These are phyloP conservation scores for Exsudoporus floridanus DNA, from an alignment of 1,284 basidiomycete genomes.

Conservation along the genomic window DNA sequence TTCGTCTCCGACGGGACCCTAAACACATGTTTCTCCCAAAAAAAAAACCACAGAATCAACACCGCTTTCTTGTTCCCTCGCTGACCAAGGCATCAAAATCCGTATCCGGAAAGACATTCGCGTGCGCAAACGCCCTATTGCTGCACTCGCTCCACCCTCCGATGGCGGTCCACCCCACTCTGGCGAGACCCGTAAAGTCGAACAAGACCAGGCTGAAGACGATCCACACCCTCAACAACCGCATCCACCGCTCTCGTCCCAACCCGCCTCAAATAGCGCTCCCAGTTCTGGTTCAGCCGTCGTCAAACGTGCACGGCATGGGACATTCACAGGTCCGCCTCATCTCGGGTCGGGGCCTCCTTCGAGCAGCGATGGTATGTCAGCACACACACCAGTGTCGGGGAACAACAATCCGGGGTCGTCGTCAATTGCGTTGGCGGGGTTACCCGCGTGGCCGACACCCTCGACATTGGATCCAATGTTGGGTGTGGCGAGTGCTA, in stretches of 20 bases:
- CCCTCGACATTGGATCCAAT: conserved; percentile 33
- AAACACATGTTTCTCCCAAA: neutral
- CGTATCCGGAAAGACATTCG: conserved; percentile 88
- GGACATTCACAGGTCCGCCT: conserved; percentile 27
- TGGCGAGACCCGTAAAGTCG: conserved; percentile 23
- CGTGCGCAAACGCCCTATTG: conserved; percentile 65
- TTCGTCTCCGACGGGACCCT: conserved; percentile 9
- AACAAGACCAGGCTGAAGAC: conserved; percentile 32
- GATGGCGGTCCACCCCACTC: conserved; percentile 32
- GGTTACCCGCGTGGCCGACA: conserved; percentile 34
- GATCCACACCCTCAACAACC: conserved; percentile 17
- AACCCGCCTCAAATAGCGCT: conserved; percentile 6
- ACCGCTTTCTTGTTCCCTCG: conserved; percentile 81
- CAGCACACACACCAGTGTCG: conserved; percentile 22
- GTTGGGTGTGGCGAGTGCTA: conserved; percentile 35
- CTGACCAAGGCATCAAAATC: conserved; percentile 92
- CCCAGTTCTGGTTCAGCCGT: neutral
- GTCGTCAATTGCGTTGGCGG: conserved; percentile 28
- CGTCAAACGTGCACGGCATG: conserved; percentile 32
- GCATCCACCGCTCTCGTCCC: conserved; percentile 12
- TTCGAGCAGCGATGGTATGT: conserved; percentile 20
- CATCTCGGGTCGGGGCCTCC: conserved; percentile 21
- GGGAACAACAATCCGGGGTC: conserved; percentile 13
- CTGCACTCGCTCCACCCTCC: conserved; percentile 41
- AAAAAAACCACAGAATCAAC: conserved; percentile 66